Percentiles rank a stretch among this genome's conserved stretches.
Evolutionary conservation across 163 green algal species (phyloP).

Genomic region (Chloroidium sp.): DNA sequence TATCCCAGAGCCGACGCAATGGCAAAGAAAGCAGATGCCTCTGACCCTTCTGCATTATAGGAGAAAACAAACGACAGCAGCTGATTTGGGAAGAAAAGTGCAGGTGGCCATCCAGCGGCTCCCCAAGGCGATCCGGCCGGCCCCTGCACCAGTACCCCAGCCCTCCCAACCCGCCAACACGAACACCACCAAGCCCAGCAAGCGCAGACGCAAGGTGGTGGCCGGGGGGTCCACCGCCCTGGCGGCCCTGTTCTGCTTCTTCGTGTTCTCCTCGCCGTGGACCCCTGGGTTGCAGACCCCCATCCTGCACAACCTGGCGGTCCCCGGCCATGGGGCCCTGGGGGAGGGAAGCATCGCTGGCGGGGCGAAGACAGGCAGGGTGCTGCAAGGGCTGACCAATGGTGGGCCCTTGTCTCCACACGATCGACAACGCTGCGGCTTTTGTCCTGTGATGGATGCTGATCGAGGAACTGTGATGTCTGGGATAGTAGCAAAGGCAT

Average conservation of each 20-base stretch:
- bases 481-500: too few relatives aligned
- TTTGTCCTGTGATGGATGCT: too few relatives aligned
- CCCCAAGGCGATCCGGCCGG: conserved; percentile 4
- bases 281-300: not conserved
- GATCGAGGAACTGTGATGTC: too few relatives aligned
- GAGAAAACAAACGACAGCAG: not conserved
- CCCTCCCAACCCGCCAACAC: not conserved
- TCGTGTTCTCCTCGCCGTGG: not conserved
- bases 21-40: not conserved
- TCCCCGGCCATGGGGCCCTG: too few relatives aligned
- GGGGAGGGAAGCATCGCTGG: too few relatives aligned
- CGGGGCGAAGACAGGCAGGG: too few relatives aligned
- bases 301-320: not conserved
- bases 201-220: not conserved
- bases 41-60: not conserved
- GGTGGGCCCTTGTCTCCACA: too few relatives aligned
- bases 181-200: not conserved
- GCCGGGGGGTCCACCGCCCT: too few relatives aligned
- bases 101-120: conserved; percentile 21
- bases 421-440: too few relatives aligned
- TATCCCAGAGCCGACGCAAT: not conserved
- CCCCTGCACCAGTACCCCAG: not conserved
- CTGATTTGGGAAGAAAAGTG: not conserved
- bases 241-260: not conserved
- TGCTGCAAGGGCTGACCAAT: too few relatives aligned